Base-by-base conservation (phyloP, 345 rosid species). In the Eucalyptus erythrocorys region DNA sequence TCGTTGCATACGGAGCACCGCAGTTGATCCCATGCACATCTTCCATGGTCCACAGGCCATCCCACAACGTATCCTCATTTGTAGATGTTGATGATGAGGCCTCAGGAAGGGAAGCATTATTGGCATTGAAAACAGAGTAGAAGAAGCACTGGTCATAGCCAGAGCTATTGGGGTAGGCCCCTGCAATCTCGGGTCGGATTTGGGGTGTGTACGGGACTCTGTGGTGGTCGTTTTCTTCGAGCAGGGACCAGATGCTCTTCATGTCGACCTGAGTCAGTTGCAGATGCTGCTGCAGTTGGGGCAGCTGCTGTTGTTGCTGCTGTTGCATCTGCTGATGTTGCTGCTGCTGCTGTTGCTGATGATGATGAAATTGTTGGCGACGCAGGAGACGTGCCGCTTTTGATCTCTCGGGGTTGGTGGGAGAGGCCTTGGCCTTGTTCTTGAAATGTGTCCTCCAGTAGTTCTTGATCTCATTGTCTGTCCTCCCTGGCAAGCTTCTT, bases 401-500 rank as follows among this genome's bases (percentile, higher is more conserved):
- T 2, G 95, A 93, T 92, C 94, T 94, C 8, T 92, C 94, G 0
- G 94, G 92, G 89, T 86, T 92, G 19, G 91, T 94, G 10, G 92
- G 89, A 88, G 95, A 91, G 55, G 92, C 86, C 87, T 96, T 96
- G 86, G 93, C 87, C 94, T 94, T 95, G 88, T 94, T 96, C 95
- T 97, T 97, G 94, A 97, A 97, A 92, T 96, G 99, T 87, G 99
- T 97, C 91, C 99, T 87, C 99, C 99, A 97, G 84, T 97, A 97
- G 87, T 97, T 97, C 92, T 97, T 97, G 88, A 97, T 97, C 85
- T 96, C 99, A 71, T 97, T 97, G 88, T 97, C 99, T 37, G 99
- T 97, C 91, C 98, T 94, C 87, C 99, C 99, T 0, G 99, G 99
- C 93, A 97, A 93, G 90, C 98, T 97, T 89, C 99, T 92, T 12